Percentiles rank a stretch among this genome's conserved stretches.
Evolutionary conservation across 495 filamentous ascomycete species (phyloP).

Genomic region (Xylaria cubensis): DNA sequence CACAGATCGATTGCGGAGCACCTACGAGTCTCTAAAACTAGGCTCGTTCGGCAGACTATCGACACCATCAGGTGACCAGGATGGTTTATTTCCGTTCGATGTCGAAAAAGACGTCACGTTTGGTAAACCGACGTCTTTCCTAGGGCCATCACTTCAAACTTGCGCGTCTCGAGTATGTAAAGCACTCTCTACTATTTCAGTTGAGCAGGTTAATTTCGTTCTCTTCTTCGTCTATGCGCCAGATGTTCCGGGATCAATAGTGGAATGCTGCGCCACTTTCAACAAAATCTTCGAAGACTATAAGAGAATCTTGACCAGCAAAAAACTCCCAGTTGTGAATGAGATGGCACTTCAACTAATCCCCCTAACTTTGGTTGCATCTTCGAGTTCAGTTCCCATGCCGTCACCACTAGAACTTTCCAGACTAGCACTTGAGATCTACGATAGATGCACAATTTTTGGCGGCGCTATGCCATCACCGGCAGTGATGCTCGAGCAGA

Average conservation of each 20-base stretch:
- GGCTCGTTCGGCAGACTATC: constrained; percentile 71
- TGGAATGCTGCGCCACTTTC: constrained; percentile 81
- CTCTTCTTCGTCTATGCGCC: constrained; percentile 88
- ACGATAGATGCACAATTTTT: constrained; percentile 77
- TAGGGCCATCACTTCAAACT: constrained; percentile 36
- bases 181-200: constrained; percentile 41
- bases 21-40: constrained; percentile 81
- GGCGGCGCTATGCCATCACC: constrained; percentile 58
- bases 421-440: constrained; percentile 81
- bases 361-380: constrained; percentile 72
- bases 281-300: constrained; percentile 77
- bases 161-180: constrained; percentile 44
- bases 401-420: constrained; percentile 69
- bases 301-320: constrained; percentile 57
- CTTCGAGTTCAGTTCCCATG: constrained; percentile 68
- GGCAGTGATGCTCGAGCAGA: constrained; percentile 76
- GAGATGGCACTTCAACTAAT: constrained; percentile 87
- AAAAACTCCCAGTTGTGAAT: constrained; percentile 57
- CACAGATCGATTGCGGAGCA: constrained; percentile 70
- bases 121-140: constrained; percentile 41
- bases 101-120: constrained; percentile 46
- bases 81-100: constrained; percentile 66
- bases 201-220: constrained; percentile 67
- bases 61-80: constrained; percentile 55
- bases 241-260: constrained; percentile 65